A percentile compares a stretch with the other conserved stretches of the same genome.
Conservation (phyloP, 2,329 filamentous ascomycete genomes). For the Lachnellula suecica region DNA sequence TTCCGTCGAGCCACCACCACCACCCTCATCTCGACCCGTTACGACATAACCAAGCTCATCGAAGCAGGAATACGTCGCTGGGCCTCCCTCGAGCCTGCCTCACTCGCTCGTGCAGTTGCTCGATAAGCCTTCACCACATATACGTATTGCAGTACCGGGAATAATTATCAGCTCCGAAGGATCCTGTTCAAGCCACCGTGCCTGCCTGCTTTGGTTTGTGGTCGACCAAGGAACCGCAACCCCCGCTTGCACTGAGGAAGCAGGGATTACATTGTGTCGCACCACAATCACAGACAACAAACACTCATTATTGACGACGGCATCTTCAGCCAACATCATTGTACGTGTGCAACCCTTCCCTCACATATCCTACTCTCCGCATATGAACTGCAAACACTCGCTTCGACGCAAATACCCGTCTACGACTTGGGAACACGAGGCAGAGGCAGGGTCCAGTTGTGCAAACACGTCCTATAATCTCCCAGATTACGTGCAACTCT, state of each 20-base stretch:
- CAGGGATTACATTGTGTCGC: slow-evolving; percentile 23
- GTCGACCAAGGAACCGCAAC: slow-evolving; percentile 31
- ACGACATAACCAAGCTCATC: slow-evolving; percentile 3
- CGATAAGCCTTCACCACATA: background rate
- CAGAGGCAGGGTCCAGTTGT: slow-evolving; percentile 1
- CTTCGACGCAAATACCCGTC: slow-evolving; percentile 4
- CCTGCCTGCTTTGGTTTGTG: slow-evolving; percentile 26
- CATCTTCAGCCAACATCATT: slow-evolving; percentile 21
- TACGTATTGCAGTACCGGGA: background rate
- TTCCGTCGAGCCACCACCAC: slow-evolving; percentile 6
- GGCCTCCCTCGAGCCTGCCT: background rate
- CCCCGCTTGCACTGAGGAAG: slow-evolving; percentile 19
- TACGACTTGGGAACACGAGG: slow-evolving; percentile 2
- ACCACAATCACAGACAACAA: slow-evolving; percentile 26
- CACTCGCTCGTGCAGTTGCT: background rate
- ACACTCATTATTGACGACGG: slow-evolving; percentile 16
- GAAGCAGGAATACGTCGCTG: background rate
- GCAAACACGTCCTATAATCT: background rate
- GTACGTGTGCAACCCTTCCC: slow-evolving; percentile 22
- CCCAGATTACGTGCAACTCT: background rate
- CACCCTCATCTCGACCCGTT: background rate
- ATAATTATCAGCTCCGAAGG: background rate
- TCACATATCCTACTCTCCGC: background rate
- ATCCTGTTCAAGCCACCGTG: slow-evolving; percentile 17
- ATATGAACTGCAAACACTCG: background rate